Evolutionary conservation across 116 monocot species (phyloP).

Genomic region (Posidonia oceanica): DNA sequence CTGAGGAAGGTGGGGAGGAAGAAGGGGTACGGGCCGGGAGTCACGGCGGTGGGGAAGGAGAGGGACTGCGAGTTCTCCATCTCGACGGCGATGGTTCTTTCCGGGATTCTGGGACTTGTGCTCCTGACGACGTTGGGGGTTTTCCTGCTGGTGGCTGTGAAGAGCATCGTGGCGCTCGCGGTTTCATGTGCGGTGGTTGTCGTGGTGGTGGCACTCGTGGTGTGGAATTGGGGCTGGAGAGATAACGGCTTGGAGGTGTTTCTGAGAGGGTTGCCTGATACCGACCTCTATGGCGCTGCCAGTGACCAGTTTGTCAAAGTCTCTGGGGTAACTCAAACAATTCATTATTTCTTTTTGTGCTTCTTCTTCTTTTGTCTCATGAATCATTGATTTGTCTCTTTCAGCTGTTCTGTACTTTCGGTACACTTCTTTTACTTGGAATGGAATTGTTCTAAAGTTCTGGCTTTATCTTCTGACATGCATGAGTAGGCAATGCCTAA

Average conservation of each 20-base stretch:
- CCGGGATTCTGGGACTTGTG: constrained; percentile 16
- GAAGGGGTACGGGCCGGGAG: constrained; percentile 18
- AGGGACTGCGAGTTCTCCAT: constrained; percentile 25
- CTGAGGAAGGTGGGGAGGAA: not conserved
- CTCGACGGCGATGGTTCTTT: constrained; percentile 32
- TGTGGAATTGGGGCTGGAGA: constrained; percentile 44
- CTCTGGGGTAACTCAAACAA: constrained; percentile 32
- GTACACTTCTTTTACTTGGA: too few relatives aligned
- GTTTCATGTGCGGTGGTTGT: constrained; percentile 26
- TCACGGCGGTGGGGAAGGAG: constrained; percentile 31
- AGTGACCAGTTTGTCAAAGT: constrained; percentile 59
- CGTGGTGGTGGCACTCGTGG: constrained; percentile 17
- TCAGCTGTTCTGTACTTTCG: not conserved
- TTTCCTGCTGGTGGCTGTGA: constrained; percentile 45
- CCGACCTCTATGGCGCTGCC: constrained; percentile 42
- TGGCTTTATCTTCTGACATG: too few relatives aligned
- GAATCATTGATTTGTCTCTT: not conserved
- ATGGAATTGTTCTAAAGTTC: too few relatives aligned
- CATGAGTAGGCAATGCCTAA: too few relatives aligned
- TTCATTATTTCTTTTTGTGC: not conserved
- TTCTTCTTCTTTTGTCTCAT: not conserved
- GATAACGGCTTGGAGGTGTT: constrained; percentile 27
- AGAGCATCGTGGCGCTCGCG: constrained; percentile 38
- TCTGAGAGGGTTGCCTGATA: constrained; percentile 35
- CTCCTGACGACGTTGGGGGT: constrained; percentile 23